These are phyloP conservation scores for Suillus occidentalis DNA, from an alignment of 768 basidiomycete species.

Conservation along the genomic window DNA sequence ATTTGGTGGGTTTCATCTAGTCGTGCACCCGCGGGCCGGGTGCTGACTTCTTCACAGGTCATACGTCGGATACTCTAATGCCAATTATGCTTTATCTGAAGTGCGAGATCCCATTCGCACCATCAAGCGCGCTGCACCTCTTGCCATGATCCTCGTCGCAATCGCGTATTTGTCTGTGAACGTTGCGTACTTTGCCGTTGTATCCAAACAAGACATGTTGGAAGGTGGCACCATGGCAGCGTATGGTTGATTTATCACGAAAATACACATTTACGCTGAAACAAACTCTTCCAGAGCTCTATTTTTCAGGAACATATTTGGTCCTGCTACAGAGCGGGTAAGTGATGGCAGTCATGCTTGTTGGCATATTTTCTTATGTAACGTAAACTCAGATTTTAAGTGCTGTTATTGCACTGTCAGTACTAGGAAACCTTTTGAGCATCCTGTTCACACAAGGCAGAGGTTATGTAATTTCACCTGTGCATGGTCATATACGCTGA, in stretches of 20 bases:
- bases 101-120: slow-evolving; percentile 68
- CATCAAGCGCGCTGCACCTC: slow-evolving; percentile 67
- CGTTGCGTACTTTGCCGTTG: slow-evolving; percentile 72
- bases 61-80: slow-evolving; percentile 71
- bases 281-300: slow-evolving; percentile 45
- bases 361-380: neutral
- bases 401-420: slow-evolving; percentile 60
- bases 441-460: slow-evolving; percentile 67
- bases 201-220: slow-evolving; percentile 68
- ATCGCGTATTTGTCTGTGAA: slow-evolving; percentile 65
- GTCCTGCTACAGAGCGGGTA: slow-evolving; percentile 58
- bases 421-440: slow-evolving; percentile 62
- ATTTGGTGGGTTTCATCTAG: slow-evolving; percentile 50
- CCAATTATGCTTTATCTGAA: slow-evolving; percentile 75
- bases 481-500: slow-evolving; percentile 9
- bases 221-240: slow-evolving; percentile 67
- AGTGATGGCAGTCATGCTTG: slow-evolving; percentile 8
- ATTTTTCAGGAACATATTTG: slow-evolving; percentile 76
- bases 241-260: slow-evolving; percentile 37
- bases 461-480: slow-evolving; percentile 39
- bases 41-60: slow-evolving; percentile 44
- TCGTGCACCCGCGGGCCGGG: neutral
- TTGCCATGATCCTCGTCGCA: slow-evolving; percentile 61
- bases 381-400: slow-evolving; percentile 48
- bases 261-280: neutral